Base-by-base conservation (phyloP, 1,284 basidiomycete species). In the Pseudozyma sp. region DNA sequence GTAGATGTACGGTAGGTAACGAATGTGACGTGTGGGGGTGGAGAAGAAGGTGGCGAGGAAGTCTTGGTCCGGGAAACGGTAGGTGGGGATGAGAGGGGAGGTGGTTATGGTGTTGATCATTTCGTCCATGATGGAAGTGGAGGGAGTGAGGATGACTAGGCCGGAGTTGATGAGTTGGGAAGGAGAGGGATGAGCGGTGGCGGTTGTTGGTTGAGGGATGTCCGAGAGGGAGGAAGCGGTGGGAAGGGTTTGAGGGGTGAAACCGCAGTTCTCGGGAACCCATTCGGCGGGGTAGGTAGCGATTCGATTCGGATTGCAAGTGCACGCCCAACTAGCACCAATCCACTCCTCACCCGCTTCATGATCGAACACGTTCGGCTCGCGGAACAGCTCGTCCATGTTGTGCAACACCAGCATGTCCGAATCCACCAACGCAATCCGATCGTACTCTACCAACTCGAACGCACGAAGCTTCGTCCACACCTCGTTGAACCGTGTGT, bases 21-120 rank as follows among this genome's bases (percentile, higher is more conserved):
- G 90, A 90, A 86, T 87, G 52, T 73, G 47, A 2, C 69, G 52
- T 6, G 30, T 45, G 2, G 31, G 33, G 4, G 54, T 31, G 35
- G 87, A 85, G 87, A 95, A 97, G 80, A 90, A 89, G 35, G 89
- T 89, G 1, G 94, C 89, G 34, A 98, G 89, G 29, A 97, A 88
- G 80, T 98, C 95, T 85, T 98, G 95, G 84, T 98, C 95, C 0
- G 94, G 91, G 85, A 98, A 98, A 42, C 87, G 87, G 86, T 91
- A 95, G 1, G 87, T 87, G 5, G 89, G 78, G 14, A 97, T 87
- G 7, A 89, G 87, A 5, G 91, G 89, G 30, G 91, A 90, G 2
- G 89, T 91, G 57, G 87, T 83, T 54, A 97, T 88, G 84, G 89
- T 89, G 42, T 89, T 77, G 19, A 87, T 85, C 65, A 96, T 88